These are phyloP conservation scores for Rhizodiscina lignyota DNA, from an alignment of 495 filamentous ascomycete species.

Conservation along the genomic window DNA sequence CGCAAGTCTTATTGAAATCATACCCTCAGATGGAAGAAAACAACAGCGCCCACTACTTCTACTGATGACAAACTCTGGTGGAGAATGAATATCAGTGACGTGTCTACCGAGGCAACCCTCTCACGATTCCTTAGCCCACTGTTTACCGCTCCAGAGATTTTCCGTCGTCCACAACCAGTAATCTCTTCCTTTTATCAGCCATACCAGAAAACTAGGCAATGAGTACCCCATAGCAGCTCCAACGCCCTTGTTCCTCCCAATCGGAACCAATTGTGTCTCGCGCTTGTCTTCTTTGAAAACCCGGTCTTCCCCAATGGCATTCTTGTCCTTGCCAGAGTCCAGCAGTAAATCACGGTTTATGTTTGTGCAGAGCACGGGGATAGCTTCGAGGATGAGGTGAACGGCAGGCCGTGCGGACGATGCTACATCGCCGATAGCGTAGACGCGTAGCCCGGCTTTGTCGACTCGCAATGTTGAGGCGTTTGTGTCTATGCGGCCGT, in stretches of 20 bases:
- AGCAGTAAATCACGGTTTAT: conserved; percentile 25
- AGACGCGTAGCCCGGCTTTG: conserved; percentile 28
- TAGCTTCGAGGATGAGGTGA: conserved; percentile 15
- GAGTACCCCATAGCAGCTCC: conserved; percentile 35
- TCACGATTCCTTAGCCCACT: neutral
- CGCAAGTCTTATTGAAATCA: too few relatives aligned
- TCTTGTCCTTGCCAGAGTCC: conserved; percentile 2
- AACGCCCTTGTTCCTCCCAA: conserved; percentile 36
- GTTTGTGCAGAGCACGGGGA: conserved; percentile 26
- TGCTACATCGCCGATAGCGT: conserved; percentile 28
- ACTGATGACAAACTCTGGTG: too few relatives aligned
- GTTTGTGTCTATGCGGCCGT: conserved; percentile 28
- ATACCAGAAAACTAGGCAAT: conserved; percentile 38
- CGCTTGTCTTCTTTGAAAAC: conserved; percentile 13
- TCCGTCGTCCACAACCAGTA: conserved; percentile 13
- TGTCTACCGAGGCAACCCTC: too few relatives aligned
- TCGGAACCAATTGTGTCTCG: conserved; percentile 32
- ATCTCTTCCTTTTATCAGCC: conserved; percentile 44
- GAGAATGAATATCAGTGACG: too few relatives aligned
- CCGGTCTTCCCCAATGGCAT: conserved; percentile 8
- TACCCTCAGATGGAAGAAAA: too few relatives aligned
- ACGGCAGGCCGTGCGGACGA: conserved; percentile 11
- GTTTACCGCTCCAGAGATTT: neutral
- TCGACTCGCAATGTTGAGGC: conserved; percentile 28
- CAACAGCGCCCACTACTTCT: too few relatives aligned